A percentile compares a stretch with the other conserved stretches of the same genome.
Evolutionary conservation across 2,329 filamentous ascomycete genomes (phyloP).

Genomic region (Fusarium sp.): DNA sequence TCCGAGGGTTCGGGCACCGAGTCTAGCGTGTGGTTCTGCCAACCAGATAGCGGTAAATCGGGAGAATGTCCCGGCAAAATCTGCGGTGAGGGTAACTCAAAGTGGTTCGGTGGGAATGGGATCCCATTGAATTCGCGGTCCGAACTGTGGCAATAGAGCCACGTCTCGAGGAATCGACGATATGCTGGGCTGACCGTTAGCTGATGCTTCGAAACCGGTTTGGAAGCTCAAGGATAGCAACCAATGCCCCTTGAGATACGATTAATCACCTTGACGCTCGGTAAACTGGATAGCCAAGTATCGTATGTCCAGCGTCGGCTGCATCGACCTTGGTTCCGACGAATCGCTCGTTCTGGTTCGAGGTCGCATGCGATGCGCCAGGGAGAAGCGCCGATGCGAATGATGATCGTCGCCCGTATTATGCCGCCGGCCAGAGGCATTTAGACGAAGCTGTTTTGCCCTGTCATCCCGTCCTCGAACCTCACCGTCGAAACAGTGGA

Average conservation of each 20-base stretch:
- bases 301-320: constrained; percentile 55
- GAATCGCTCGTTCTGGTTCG: constrained; percentile 50
- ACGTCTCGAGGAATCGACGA: constrained; percentile 59
- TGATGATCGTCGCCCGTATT: constrained; percentile 55
- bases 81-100: constrained; percentile 62
- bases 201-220: constrained; percentile 29
- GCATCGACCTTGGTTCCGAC: constrained; percentile 41
- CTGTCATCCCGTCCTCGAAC: constrained; percentile 60
- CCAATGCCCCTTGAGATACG: constrained; percentile 2
- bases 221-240: constrained; percentile 15
- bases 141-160: constrained; percentile 59
- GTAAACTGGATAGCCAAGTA: constrained; percentile 65
- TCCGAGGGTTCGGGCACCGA: constrained; percentile 43
- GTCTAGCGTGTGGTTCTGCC: constrained; percentile 41
- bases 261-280: constrained; percentile 56
- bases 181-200: constrained; percentile 51
- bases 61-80: constrained; percentile 52
- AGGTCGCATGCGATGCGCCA: constrained; percentile 58
- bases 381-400: constrained; percentile 56
- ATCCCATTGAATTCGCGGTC: constrained; percentile 61
- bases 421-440: constrained; percentile 55
- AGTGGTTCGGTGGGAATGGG: constrained; percentile 59
- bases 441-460: constrained; percentile 59
- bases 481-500: constrained; percentile 62
- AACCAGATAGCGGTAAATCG: constrained; percentile 42